Base-by-base conservation (phyloP, 2,329 filamentous ascomycete genomes). In the Polytolypa hystricis region DNA sequence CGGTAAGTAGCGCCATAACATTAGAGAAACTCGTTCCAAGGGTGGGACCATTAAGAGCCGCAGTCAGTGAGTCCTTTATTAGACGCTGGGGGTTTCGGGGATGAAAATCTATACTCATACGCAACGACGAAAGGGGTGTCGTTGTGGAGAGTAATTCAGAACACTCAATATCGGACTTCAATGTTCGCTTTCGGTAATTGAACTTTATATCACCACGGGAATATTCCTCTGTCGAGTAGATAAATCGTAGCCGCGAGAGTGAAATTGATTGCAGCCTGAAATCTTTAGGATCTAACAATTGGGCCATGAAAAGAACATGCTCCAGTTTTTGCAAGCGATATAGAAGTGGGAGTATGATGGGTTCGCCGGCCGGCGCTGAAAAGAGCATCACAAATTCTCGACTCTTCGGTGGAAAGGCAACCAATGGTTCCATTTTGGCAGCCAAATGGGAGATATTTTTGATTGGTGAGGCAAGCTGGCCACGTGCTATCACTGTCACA, bases 341-440 rank as follows among this genome's bases (percentile, higher is more conserved):
- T 37, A 61, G 49, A 3, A 64, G 47, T 26, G 46, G 39, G n/a
- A 51, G 14, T 16, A 63, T 53, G 14, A 60, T 48, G 8, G 58
- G 46, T 15, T 53, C 50, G 4, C 60, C 60, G 37, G 55, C 51
- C 17, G 57, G 50, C 11, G 52, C 51, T 33, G 56, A 45, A 27
- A 64, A 48, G 32, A 58, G 57, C 34, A 64, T 54, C 10, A 57
- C 56, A 45, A 64, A 64, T 5, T 50, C 51, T 28, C 40, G 41
- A 14, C 56, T 55, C 7, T 48, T 52, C 31, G 48, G 49, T 38
- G 55, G 52, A 39, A 63, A 54, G 14, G 54, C 42, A 20, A 63
- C 35, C 14, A 50, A 54, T 30, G 40, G 39, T 40, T 62, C 54
- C 19, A 43, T 37, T 26, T 51, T 53, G 4, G 50, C 47, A 26